phyloP scores from a whole-genome alignment of 805 yeast species.

The Torulaspora franciscae region DNA sequence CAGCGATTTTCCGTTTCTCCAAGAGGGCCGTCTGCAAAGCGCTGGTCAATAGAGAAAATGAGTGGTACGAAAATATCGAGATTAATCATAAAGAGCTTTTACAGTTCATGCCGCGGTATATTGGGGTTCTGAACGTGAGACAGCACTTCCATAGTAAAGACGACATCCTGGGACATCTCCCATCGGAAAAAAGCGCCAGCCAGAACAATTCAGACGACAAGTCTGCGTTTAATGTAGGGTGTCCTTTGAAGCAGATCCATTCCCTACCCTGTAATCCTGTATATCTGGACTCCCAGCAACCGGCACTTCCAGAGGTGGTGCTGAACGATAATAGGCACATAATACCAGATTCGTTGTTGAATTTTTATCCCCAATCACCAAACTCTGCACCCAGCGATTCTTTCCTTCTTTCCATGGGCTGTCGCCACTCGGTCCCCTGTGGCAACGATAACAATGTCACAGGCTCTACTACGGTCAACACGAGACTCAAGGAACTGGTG shows the following conservation, averaged over 20 bases:
- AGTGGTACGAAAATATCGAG: constrained; percentile 89
- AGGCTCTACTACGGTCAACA: constrained; percentile 60
- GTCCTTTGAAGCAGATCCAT: constrained; percentile 18
- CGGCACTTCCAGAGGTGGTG: constrained; percentile 57
- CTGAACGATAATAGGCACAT: constrained; percentile 89
- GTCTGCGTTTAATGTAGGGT: constrained; percentile 10
- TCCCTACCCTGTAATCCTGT: constrained; percentile 16
- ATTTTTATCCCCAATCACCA: constrained; percentile 48
- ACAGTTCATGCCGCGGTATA: constrained; percentile 86
- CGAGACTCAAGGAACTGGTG: constrained; percentile 65
- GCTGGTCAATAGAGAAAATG: constrained; percentile 80
- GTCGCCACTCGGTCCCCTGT: constrained; percentile 8
- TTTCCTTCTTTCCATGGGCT: constrained; percentile 22
- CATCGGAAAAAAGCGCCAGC: constrained; percentile 12
- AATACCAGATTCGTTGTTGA: constrained; percentile 75
- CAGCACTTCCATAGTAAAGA: constrained; percentile 46
- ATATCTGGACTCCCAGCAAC: constrained; percentile 3
- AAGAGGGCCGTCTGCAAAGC: constrained; percentile 92
- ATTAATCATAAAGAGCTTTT: constrained; percentile 67
- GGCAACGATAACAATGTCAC: constrained; percentile 5
- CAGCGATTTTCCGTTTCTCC: constrained; percentile 90
- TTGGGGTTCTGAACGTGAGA: constrained; percentile 90
- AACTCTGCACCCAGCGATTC: constrained; percentile 34
- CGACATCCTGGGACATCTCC: constrained; percentile 22
- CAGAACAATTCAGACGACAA: constrained; percentile 13